Conservation (phyloP, 495 filamentous ascomycete species). For the Xylaria cubensis region DNA sequence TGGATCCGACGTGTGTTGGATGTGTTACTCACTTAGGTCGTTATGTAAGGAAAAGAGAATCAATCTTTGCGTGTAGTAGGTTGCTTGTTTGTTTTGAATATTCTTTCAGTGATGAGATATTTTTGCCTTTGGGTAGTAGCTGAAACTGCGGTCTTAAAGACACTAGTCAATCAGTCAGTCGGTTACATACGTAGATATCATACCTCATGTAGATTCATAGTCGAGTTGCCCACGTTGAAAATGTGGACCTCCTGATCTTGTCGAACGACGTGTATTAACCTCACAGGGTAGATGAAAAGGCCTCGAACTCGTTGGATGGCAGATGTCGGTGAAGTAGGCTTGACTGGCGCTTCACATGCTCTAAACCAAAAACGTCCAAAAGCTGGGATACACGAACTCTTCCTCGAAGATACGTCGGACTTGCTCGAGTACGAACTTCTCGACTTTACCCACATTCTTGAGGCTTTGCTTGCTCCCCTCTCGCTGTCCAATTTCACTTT, state of each 20-base stretch:
- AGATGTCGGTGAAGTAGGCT: neutral
- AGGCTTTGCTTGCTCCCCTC: slow-evolving; percentile 90
- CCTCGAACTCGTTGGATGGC: neutral
- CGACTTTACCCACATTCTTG: slow-evolving; percentile 98
- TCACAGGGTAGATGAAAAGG: neutral
- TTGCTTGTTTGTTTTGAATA: neutral
- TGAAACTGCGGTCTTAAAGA: neutral
- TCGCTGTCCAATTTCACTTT: slow-evolving; percentile 94
- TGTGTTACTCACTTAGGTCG: too few species aligned
- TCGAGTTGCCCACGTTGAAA: neutral
- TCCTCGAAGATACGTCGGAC: slow-evolving; percentile 97
- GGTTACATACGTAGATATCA: neutral
- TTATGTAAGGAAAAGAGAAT: neutral
- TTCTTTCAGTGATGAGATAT: neutral
- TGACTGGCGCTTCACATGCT: neutral
- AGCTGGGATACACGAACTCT: slow-evolving; percentile 97
- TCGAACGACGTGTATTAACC: neutral
- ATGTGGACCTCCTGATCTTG: neutral
- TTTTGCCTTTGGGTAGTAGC: neutral
- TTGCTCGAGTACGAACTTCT: slow-evolving; percentile 95
- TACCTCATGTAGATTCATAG: neutral
- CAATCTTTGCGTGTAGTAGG: neutral
- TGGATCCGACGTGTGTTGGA: neutral
- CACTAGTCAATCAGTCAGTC: neutral
- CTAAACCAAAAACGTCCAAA: slow-evolving; percentile 93